Evolutionary conservation across 495 filamentous ascomycete species (phyloP), one percentile per base, ranked within the genome.

Genomic region (Podospora didyma): DNA sequence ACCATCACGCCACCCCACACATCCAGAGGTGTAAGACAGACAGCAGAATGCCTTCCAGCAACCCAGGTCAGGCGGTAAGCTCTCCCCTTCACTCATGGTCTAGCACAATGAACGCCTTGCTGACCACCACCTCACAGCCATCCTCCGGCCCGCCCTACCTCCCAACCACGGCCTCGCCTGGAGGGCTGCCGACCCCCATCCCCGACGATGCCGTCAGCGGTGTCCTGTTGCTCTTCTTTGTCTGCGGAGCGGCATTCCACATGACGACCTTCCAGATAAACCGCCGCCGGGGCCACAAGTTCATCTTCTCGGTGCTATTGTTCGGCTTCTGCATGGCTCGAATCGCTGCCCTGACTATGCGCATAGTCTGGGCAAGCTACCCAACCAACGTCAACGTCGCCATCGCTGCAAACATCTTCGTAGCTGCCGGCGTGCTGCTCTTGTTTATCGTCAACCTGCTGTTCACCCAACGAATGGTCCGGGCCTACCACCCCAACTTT

Each of bases 301-400:
- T 94, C 74, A 60, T 89, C 48, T 77, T 87, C 45, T 89, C 80
- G 11, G 80, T 72, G 9, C 74, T 88, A 56, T 69, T 87, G 35
- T 88, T 89, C 62, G 89, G 84, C 57, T 92, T 96, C 76, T 92
- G 82, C 73, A 82, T 86, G 75, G 79, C 87, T 7, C 79, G 92
- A 45, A 79, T 86, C 37, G 62, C 76, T 21, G 84, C 90, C 1
- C 82, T 84, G 51, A 63, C 73, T 14, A 73, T 94, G 63, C 86
- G 91, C 37, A 86, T 79, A 51, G 74, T 66, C 52, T 87, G 82
- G 83, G 73, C 81, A 9, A 67, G 60, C 35, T 54, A 76, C 46
- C 73, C 65, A 0, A 54, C 21, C 16, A 77, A 85, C 58, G 56
- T 82, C 39, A 63, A 56, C 39, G 46, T 93, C 11, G 85, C 81